Base-by-base conservation (phyloP, 2,329 filamentous ascomycete species). In the Fusarium neocosmosporiellum region DNA sequence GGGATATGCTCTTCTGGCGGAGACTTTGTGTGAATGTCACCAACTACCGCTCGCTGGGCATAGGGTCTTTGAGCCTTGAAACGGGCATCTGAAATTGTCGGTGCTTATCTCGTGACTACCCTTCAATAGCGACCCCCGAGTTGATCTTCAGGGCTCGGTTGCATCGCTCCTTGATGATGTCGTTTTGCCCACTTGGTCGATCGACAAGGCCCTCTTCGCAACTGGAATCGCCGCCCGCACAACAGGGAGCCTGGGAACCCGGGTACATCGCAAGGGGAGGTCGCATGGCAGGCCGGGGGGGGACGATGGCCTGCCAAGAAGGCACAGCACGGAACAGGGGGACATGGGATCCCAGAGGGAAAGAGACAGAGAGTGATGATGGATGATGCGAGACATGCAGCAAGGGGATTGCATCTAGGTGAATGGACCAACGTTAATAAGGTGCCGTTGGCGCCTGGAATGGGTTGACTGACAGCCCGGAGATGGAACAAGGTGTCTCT, bases 301-400 rank as follows among this genome's bases (percentile, higher is more conserved):
- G 41, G 57, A 59, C 69, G 18, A 22, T 39, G 69, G 54, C 65
- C 63, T 70, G 58, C 65, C 63, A 66, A 64, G 68, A 59, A 61
- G 65, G 65, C 64, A 74, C 71, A 74, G 71, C 68, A 72, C 66
- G 72, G 62, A 50, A 50, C 59, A 74, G 61, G 67, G 65, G 66
- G 74, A 66, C 74, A 75, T 72, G 74, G 74, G 67, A 50, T 67
- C 69, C 65, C 53, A 36, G 70, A 70, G 48, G 61, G 50, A 59
- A 20, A 55, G 57, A 67, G 62, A 67, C 57, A 63, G 37, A 41
- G 27, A 59, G 22, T 22, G 31, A 48, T 66, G 63, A 59, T 61
- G 70, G 64, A 41, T 75, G 74, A 76, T 75, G 74, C 74, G 66
- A 75, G 74, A 76, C 74, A 76, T 75, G 65, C 60, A 62, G 59